Percentiles rank a stretch among this genome's conserved stretches.
phyloP scores from a whole-genome alignment of 257 asterid species.

The Gentiana straminea region DNA sequence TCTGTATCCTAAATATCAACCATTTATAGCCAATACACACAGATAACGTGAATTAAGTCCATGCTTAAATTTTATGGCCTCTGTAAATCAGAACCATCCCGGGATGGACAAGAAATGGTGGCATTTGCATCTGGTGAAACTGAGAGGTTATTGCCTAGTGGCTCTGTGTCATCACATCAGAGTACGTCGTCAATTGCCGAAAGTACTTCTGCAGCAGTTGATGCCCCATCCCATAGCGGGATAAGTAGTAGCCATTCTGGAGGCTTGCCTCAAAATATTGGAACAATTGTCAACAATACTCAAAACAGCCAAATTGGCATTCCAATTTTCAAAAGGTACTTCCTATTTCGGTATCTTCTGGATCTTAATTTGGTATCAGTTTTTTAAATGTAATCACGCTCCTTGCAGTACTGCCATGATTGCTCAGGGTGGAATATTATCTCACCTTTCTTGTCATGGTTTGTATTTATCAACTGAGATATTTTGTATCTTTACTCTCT shows the following conservation, averaged over 20 bases:
- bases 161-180: constrained; percentile 29
- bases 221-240: constrained; percentile 54
- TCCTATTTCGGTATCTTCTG: constrained; percentile 3
- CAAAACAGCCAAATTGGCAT: constrained; percentile 43
- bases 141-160: constrained; percentile 15
- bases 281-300: constrained; percentile 25
- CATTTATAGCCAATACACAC: not conserved
- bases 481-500: not conserved
- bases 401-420: too few species aligned
- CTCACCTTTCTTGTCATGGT: not conserved
- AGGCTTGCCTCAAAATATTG: constrained; percentile 33
- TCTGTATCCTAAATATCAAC: not conserved
- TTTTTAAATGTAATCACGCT: not conserved
- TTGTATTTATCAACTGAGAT: not conserved
- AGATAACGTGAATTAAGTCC: not conserved
- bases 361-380: not conserved
- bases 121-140: constrained; percentile 54
- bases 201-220: constrained; percentile 25
- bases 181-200: constrained; percentile 25
- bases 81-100: constrained; percentile 32
- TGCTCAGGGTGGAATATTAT: too few species aligned
- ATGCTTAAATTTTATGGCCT: constrained; percentile 2
- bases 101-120: constrained; percentile 57
- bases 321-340: constrained; percentile 78
- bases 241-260: constrained; percentile 28